Evolutionary conservation across 148 eudicot genomes (phyloP), one percentile per base, ranked within the genome.

Genomic region (Euryodendron excelsum): DNA sequence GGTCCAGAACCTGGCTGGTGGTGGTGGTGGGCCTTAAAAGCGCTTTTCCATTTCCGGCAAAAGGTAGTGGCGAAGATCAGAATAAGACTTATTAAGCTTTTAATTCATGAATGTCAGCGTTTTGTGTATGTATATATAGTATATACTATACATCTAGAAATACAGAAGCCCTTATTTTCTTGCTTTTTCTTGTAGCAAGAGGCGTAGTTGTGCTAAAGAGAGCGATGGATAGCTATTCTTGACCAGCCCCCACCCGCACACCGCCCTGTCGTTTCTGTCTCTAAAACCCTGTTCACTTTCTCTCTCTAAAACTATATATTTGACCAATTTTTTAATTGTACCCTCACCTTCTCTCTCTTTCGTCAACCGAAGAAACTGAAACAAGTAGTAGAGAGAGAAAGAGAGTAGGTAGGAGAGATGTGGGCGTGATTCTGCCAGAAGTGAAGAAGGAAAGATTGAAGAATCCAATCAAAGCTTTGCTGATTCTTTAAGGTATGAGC

Each of bases 281-380:
- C 63, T 76, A 44, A 11, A 59, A 13, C 4, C 33, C 56, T 55
- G 18, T 73, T 25, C 31, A 2, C 28, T 58, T 3, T 67, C 63
- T 67, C 79, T 77, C 48, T 67, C 64, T 53, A 52, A 52, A 77
- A 34, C 34, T 45, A 5, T 11, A 50, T 25, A 30, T 77, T 67
- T 77, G 47, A 70, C 68, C 44, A 69, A 10, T 53, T 70, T 69
- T 78, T 70, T 69, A 60, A 33, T 74, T 52, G 65, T 67, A 7
- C 36, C 72, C 15, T 70, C 39, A 4, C 66, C 23, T 37, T 74
- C 85, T 61, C 77, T 77, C 56, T 63, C 71, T 74, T 34, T 50
- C 73, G 91, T 83, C 89, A 86, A 86, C 87, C 71, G 73, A 82
- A 81, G 82, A 69, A 84, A 80, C 84, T 68, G 75, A 76, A 72